A percentile compares a stretch with the other conserved stretches of the same genome.
Evolutionary conservation across 805 yeast genomes (phyloP).

Genomic region (Candida vartiovaarae): DNA sequence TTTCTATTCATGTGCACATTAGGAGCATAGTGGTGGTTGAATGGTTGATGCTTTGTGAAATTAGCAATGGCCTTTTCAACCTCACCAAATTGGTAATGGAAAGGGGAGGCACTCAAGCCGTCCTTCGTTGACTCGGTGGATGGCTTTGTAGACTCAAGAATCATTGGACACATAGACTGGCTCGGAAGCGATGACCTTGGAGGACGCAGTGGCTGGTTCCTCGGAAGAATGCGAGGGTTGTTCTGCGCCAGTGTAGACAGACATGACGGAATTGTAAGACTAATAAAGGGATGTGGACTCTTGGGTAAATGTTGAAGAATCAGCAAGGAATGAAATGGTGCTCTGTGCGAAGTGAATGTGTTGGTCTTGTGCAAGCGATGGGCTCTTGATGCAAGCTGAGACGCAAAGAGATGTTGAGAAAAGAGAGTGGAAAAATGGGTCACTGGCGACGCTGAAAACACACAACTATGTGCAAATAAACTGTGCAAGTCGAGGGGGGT

Average conservation of each 20-base stretch:
- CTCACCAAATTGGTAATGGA: constrained; percentile 21
- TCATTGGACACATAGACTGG: background rate
- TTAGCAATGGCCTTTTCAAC: constrained; percentile 25
- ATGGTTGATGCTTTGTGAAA: constrained; percentile 25
- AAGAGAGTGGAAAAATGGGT: too few species aligned
- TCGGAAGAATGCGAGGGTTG: background rate
- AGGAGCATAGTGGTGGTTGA: constrained; percentile 26
- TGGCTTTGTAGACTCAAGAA: background rate
- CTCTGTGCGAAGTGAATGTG: too few species aligned
- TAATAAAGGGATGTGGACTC: background rate
- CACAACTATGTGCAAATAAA: too few species aligned
- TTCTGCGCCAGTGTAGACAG: background rate
- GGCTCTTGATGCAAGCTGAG: too few species aligned
- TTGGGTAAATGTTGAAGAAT: background rate
- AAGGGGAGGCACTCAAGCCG: constrained; percentile 15
- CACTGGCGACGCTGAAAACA: too few species aligned
- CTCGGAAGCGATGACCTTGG: too few species aligned
- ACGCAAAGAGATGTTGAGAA: too few species aligned
- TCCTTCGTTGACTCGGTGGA: background rate
- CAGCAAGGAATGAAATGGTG: too few species aligned
- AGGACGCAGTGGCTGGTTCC: too few species aligned
- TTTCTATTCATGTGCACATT: constrained; percentile 20
- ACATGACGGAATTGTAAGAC: background rate
- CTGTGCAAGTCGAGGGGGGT: too few species aligned
- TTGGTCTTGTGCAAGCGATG: too few species aligned